Evolutionary conservation across 352 stramenopile species (phyloP), one percentile per base, ranked within the genome.

Genomic region (Aphanomyces astaci): DNA sequence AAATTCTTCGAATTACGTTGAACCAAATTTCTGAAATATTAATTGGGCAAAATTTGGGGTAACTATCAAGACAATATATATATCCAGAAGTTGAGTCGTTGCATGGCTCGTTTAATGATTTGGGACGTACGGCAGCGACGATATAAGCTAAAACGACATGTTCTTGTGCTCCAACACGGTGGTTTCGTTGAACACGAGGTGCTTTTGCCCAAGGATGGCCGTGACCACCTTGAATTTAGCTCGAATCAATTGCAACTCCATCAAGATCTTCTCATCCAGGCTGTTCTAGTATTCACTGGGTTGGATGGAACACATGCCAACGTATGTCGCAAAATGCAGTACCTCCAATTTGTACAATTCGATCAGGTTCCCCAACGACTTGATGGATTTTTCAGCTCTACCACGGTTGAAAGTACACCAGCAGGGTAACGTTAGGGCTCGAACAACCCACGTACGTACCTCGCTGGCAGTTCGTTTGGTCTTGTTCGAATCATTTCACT

Each of bases 161-260:
- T 91, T 86, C 72, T 91, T 91, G 72, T 93, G 85, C 25, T 81
- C 81, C 45, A 86, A 66, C 15, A 88, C 73, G 52, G 90, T 79
- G 27, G 86, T 76, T 24, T 83, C 66, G 55, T 73, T 91, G 75
- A 88, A 93, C 36, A 89, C 78, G 39, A 93, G 73, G 4, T 64
- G 72, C 28, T 74, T 66, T 45, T 81, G 81, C 0, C 80, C 79
- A 19, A 87, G 54, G 48, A 89, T 76, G 31, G 82, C 74, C 22
- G 76, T 86, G 54, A 92, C 87, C 28, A 92, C 75, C 54, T 94
- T 94, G 64, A 92, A 90, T 63, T 94, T 94, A 64, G 86, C 86
- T 27, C 83, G 80, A 33, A 94, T 89, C 28, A 75, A 73, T 36
- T 88, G 82, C 71, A 94, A 60, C 31, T 84, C 75, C 63, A 82